A percentile compares a stretch with the other conserved stretches of the same genome.
phyloP scores from a whole-genome alignment of 345 rosid species.

The Brassica nigra region DNA sequence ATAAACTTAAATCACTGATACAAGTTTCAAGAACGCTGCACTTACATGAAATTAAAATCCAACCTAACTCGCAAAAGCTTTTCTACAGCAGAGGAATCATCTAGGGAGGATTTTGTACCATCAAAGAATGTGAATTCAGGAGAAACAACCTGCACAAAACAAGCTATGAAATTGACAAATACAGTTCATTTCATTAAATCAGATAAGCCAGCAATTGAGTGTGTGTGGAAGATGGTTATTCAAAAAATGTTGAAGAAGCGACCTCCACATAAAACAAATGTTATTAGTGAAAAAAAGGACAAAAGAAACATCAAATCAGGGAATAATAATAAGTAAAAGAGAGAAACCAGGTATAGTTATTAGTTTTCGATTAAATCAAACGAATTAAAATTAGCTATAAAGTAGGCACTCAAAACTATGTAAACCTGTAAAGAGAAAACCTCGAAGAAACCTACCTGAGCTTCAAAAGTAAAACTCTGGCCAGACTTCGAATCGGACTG shows the following conservation, averaged over 20 bases:
- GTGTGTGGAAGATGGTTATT: neutral
- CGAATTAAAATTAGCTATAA: neutral
- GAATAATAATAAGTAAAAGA: neutral
- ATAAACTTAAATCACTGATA: constrained; percentile 6
- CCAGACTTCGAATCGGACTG: constrained; percentile 48
- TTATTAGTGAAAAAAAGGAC: neutral
- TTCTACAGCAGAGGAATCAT: constrained; percentile 77
- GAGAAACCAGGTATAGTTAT: constrained; percentile 16
- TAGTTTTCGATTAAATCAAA: neutral
- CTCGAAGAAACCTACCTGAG: constrained; percentile 59
- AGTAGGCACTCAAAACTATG: neutral
- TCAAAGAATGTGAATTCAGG: constrained; percentile 97
- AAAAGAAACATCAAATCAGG: constrained; percentile 11
- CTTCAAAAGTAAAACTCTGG: constrained; percentile 85
- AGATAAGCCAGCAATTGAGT: constrained; percentile 4
- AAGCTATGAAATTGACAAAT: constrained; percentile 24
- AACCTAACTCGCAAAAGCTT: constrained; percentile 92
- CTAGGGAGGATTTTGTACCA: constrained; percentile 84
- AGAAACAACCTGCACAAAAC: constrained; percentile 69
- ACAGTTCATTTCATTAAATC: constrained; percentile 7
- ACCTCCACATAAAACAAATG: constrained; percentile 20
- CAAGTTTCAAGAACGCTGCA: constrained; percentile 1
- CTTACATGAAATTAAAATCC: constrained; percentile 98
- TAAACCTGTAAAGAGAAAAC: constrained; percentile 1
- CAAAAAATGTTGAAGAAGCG: neutral